Base-by-base conservation (phyloP, 2,329 filamentous ascomycete species). In the Penicillium frequentans region DNA sequence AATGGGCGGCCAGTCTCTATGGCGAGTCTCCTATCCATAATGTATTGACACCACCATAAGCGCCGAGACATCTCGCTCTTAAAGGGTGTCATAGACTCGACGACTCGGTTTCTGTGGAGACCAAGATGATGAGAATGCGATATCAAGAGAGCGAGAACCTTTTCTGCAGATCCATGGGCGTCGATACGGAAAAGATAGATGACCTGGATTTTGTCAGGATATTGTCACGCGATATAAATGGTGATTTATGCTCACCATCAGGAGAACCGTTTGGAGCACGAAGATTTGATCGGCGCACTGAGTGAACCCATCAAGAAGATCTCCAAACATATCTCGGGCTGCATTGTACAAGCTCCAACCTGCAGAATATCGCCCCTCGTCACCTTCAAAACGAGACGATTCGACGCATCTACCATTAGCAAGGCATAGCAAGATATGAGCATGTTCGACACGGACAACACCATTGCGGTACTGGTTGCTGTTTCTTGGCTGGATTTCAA, bases 21-120 rank as follows among this genome's bases (percentile, higher is more conserved):
- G 6, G 66, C 59, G 21, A 68, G 19, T 52, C 66, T 52, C 26
- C 67, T 57, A 44, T 69, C 66, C 49, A 69, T 45, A 2, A 63
- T 35, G 37, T 68, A 68, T 1, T 70, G 57, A 39, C 66, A 66
- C 70, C 70, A 73, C 55, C 69, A 71, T 1, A 72, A 50, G 3
- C 69, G 62, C 21, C 70, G 68, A 33, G 49, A 44, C 59, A 70
- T 67, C 43, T 73, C 68, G 27, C 54, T 49, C 1, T 63, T 49
- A 23, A 62, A 66, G 1, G 39, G 39, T 14, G 46, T 21, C 56
- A 65, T 59, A 5, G 14, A n/a, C 14, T 56, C 43, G 1, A 65
- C 49, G 3, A 63, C 59, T 49, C 59, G 59, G 5, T 57, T 50
- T 31, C 64, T 58, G n/a, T 68, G 66, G 2, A 66, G 55, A 13